Evolutionary conservation across 768 basidiomycete genomes (phyloP).

Genomic region (Suillus brevipes): DNA sequence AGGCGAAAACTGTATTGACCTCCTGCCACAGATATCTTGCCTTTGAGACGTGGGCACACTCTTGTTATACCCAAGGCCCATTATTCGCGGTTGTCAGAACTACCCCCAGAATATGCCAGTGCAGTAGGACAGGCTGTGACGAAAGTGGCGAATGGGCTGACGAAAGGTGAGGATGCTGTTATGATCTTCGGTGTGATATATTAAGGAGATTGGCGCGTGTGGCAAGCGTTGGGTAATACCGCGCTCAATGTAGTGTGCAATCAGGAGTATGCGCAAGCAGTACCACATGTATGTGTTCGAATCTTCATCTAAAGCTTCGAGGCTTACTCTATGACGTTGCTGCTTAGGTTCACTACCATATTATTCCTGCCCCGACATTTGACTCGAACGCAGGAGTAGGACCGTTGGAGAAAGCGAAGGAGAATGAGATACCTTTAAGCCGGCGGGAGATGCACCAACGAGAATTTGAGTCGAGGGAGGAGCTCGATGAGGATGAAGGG

Average conservation of each 20-base stretch:
- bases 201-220: background rate
- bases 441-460: constrained; percentile 56
- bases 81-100: constrained; percentile 60
- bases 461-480: constrained; percentile 58
- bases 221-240: constrained; percentile 49
- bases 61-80: constrained; percentile 72
- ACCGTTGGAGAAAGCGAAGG: constrained; percentile 3
- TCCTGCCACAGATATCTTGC: constrained; percentile 56
- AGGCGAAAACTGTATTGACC: background rate
- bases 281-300: constrained; percentile 59
- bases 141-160: constrained; percentile 61
- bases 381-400: constrained; percentile 16
- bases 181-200: background rate
- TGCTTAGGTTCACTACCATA: constrained; percentile 70
- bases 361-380: constrained; percentile 68
- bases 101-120: constrained; percentile 58
- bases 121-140: constrained; percentile 60
- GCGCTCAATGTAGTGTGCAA: constrained; percentile 77
- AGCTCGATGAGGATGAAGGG: constrained; percentile 63
- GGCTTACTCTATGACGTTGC: background rate
- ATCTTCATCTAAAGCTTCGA: background rate
- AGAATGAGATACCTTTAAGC: constrained; percentile 33
- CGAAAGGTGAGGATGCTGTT: constrained; percentile 46
- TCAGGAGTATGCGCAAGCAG: constrained; percentile 80
- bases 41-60: constrained; percentile 64